Evolutionary conservation across 495 filamentous ascomycete species (phyloP).

Genomic region (Tricharina praecox): DNA sequence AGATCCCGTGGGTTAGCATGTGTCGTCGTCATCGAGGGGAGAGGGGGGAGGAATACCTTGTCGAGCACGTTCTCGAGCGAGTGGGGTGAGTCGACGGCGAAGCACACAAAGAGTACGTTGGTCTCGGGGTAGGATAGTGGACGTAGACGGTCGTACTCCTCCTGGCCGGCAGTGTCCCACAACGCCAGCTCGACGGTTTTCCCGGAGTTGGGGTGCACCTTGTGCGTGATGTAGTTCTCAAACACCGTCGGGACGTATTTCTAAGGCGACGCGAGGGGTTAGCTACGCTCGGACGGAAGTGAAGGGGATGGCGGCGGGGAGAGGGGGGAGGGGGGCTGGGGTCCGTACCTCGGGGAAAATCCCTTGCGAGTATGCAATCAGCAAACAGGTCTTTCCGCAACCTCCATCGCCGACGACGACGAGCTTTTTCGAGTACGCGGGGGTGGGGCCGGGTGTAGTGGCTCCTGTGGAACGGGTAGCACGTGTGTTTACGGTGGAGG

Average conservation of each 20-base stretch:
- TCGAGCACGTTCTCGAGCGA: slow-evolving; percentile 97
- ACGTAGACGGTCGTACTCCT: slow-evolving; percentile 92
- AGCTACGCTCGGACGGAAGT: background rate
- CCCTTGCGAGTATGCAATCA: slow-evolving; percentile 96
- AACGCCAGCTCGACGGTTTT: slow-evolving; percentile 91
- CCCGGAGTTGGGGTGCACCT: slow-evolving; percentile 63
- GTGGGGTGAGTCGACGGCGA: slow-evolving; percentile 96
- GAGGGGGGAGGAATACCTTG: slow-evolving; percentile 46
- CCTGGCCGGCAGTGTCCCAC: slow-evolving; percentile 97
- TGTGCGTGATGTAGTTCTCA: slow-evolving; percentile 98
- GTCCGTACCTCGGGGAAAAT: slow-evolving; percentile 85
- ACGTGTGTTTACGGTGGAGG: slow-evolving; percentile 20
- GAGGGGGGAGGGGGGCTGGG: background rate
- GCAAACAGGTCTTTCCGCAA: slow-evolving; percentile 93
- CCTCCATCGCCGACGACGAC: slow-evolving; percentile 96
- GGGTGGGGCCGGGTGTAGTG: slow-evolving; percentile 39
- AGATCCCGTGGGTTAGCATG: slow-evolving; percentile 14
- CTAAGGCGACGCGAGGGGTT: slow-evolving; percentile 35
- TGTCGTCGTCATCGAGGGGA: background rate
- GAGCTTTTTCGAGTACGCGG: slow-evolving; percentile 94
- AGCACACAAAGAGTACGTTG: slow-evolving; percentile 94
- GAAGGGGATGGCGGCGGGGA: background rate
- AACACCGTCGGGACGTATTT: slow-evolving; percentile 99
- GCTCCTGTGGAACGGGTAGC: slow-evolving; percentile 18
- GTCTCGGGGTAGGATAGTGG: slow-evolving; percentile 96